Conservation (phyloP, 1,139 yeast species). For the Schwanniomyces etchellsii region DNA sequence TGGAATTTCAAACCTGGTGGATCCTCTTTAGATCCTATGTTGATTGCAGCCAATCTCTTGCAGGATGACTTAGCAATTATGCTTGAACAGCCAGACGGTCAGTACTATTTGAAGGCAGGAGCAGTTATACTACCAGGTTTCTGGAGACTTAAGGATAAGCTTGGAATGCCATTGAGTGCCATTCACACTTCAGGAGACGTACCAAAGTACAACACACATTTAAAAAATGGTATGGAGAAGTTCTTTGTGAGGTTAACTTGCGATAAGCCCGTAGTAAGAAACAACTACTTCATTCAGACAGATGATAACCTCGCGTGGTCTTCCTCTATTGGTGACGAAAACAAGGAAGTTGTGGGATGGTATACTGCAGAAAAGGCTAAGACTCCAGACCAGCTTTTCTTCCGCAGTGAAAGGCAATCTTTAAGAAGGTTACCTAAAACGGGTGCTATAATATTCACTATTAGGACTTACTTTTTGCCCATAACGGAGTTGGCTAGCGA, state of each 20-base stretch:
- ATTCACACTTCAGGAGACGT: slow-evolving; percentile 65
- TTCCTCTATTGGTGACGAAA: slow-evolving; percentile 53
- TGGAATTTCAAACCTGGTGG: slow-evolving; percentile 12
- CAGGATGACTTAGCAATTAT: slow-evolving; percentile 68
- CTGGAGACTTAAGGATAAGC: slow-evolving; percentile 58
- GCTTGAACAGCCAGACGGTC: slow-evolving; percentile 54
- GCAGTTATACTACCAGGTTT: slow-evolving; percentile 59
- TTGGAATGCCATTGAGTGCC: slow-evolving; percentile 44
- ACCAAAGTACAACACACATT: slow-evolving; percentile 54
- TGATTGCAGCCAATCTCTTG: slow-evolving; percentile 50
- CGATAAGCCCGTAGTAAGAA: slow-evolving; percentile 56
- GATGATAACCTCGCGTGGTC: slow-evolving; percentile 65
- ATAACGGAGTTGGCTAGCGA: slow-evolving; percentile 48
- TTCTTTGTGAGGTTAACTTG: slow-evolving; percentile 51
- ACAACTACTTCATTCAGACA: slow-evolving; percentile 62
- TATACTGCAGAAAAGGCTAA: slow-evolving; percentile 50
- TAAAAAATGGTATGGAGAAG: slow-evolving; percentile 60
- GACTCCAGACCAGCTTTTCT: slow-evolving; percentile 39
- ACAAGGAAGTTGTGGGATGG: slow-evolving; percentile 49
- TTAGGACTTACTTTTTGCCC: slow-evolving; percentile 60
- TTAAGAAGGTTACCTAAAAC: slow-evolving; percentile 59
- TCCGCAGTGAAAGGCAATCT: slow-evolving; percentile 66
- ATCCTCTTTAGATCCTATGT: slow-evolving; percentile 45
- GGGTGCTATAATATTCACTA: slow-evolving; percentile 56
- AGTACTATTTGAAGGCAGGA: slow-evolving; percentile 52